Base-by-base conservation (phyloP, 78 protist genomes). In the Bigelowiella natans region DNA sequence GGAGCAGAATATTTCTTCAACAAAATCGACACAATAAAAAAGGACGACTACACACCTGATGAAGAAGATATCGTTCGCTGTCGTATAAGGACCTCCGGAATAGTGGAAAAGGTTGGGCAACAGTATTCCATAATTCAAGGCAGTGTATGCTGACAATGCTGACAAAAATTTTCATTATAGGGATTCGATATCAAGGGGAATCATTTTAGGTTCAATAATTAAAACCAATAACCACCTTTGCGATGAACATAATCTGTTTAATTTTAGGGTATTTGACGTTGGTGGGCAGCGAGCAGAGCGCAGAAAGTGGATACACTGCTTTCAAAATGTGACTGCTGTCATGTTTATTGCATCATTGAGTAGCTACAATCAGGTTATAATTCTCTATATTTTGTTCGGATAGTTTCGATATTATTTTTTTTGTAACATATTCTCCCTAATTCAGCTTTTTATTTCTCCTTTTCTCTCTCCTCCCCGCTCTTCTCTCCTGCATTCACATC, bases 51-150 rank as follows among this genome's bases (percentile, higher is more conserved):
- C 86, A 37, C 96, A 34, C 99, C 99, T 30, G 85, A 91, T 29
- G 96, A 94, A 86, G 92, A 95, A 31, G 99, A 97, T 85, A 92
- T 97, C 18, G 96, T 97, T 82, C 95, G 95, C 40, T 82, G 95
- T 36, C 94, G 99, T 30, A 96, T 96, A 2, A 94, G 95, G 90
- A 97, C 99, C 30, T 95, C 97, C 29, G 99, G 99, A 29, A 96
- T 88, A 7, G 82, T 88, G 11, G 40, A 3, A 1, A 39, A 51
- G 38, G n/a, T n/a, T n/a, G n/a, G n/a, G n/a, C n/a, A n/a, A n/a
- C n/a, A n/a, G n/a, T n/a, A n/a, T 40, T 39, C 1, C 39, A n/a
- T n/a, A n/a, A n/a, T n/a, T n/a, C n/a, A n/a, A n/a, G n/a, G n/a
- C n/a, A n/a, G n/a, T n/a, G n/a, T n/a, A n/a, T n/a, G n/a, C n/a